These are phyloP conservation scores for Aegle marmelos DNA, from an alignment of 345 rosid species.

Conservation along the genomic window DNA sequence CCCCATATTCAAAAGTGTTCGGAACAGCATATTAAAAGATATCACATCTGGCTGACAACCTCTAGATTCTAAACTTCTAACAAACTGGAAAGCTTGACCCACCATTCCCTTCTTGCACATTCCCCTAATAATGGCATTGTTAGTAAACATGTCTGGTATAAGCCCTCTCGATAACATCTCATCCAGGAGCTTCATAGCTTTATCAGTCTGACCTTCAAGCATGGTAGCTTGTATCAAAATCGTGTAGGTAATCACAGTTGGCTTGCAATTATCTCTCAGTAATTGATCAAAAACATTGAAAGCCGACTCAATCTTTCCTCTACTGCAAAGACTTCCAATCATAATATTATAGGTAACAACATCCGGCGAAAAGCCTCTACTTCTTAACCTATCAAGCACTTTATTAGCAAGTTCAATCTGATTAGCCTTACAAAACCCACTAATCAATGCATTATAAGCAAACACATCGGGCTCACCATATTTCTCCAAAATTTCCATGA, in stretches of 20 bases:
- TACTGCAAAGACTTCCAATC: conserved; percentile 69
- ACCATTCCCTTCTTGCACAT: conserved; percentile 70
- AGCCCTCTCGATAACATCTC: conserved; percentile 73
- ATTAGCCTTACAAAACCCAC: conserved; percentile 77
- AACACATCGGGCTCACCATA: conserved; percentile 71
- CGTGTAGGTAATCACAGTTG: conserved; percentile 77
- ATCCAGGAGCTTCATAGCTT: conserved; percentile 74
- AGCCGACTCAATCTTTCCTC: conserved; percentile 69
- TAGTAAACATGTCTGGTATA: conserved; percentile 62
- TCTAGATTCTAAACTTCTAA: conserved; percentile 42
- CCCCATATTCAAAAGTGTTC: conserved; percentile 60
- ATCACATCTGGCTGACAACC: conserved; percentile 68
- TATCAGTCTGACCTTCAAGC: conserved; percentile 50
- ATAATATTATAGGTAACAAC: conserved; percentile 78
- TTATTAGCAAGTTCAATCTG: conserved; percentile 53
- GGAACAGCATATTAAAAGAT: conserved; percentile 62
- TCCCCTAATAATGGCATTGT: conserved; percentile 70
- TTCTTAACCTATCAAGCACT: conserved; percentile 67
- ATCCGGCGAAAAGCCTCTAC: conserved; percentile 63
- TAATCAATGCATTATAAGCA: conserved; percentile 77
- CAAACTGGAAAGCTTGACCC: conserved; percentile 52
- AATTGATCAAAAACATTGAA: conserved; percentile 56
- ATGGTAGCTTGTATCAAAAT: conserved; percentile 76
- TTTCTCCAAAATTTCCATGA: conserved; percentile 73
- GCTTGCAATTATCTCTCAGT: conserved; percentile 58